Evolutionary conservation across 495 filamentous ascomycete genomes (phyloP), one percentile per base, ranked within the genome.

Genomic region (Penicillium taxi): DNA sequence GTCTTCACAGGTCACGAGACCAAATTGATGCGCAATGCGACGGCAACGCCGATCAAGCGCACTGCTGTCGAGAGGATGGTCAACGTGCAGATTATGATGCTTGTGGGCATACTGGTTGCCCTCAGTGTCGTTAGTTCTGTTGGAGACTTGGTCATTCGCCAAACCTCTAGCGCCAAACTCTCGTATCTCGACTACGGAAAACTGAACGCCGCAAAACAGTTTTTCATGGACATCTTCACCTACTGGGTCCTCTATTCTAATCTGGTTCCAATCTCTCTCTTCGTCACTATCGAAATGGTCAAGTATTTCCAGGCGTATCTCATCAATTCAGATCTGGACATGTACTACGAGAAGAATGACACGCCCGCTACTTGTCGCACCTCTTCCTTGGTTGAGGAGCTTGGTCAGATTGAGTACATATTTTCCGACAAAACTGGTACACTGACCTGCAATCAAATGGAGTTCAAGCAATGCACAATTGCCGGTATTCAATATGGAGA

Each of bases 231-330:
- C 59, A 83, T 98, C 37, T 83, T 95, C 58, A 98, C 91, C 4
- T 96, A 95, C 58, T 98, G 91, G 91, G 89, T 96, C 7, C 68
- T 98, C n/a, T 98, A 94, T 57, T 96, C 91, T 7, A 88, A 94
- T 41, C 65, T 98, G 37, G 90, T 98, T 37, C 91, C 91, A 9
- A 96, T 98, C 55, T 94, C 87, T 23, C 80, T 98, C 4, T 98
- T 98, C 61, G 93, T 98, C 47, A 98, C 93, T 0, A 79, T 98
- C 51, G 91, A 98, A 68, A 74, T 98, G 38, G 88, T 98, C 69
- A 96, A 96, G 60, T 96, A 96, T 48, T 94, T 80, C 66, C 86
- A 94, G 39, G 93, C 88, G n/a, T 89, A 84, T 49, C 75, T 99
- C 26, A 96, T 99, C 58, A 93, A 94, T 50, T 87, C 86, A 27